phyloP scores from a whole-genome alignment of 257 asterid species.

The Solanum corneliomulleri region DNA sequence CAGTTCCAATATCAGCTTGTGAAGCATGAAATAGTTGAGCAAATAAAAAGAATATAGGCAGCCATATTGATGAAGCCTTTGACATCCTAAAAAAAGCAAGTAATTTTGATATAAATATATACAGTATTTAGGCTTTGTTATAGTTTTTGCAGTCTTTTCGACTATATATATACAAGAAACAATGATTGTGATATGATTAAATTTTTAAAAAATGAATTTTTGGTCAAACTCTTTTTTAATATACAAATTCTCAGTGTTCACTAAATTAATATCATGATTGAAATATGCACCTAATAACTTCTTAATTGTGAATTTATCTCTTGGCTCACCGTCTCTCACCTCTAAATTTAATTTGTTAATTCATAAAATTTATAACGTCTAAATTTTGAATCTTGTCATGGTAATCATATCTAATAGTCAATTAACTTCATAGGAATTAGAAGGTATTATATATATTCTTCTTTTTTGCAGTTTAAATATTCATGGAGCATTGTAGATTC shows the following conservation, averaged over 20 bases:
- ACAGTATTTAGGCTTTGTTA: background rate
- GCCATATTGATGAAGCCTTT: background rate
- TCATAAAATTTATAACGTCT: background rate
- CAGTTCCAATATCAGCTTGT: conserved; percentile 57
- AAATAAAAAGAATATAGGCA: conserved; percentile 9
- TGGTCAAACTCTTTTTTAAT: background rate
- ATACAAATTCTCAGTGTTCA: background rate
- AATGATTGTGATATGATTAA: background rate
- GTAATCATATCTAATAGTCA: background rate
- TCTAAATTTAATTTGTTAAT: background rate
- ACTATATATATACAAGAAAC: background rate
- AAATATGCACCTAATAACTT: background rate
- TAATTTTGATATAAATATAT: background rate
- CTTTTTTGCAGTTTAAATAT: background rate
- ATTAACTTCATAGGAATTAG: background rate
- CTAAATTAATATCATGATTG: background rate
- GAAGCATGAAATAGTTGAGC: background rate
- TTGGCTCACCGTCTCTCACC: too few relatives aligned
- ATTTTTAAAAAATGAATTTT: background rate
- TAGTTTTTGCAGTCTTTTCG: background rate
- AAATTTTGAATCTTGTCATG: background rate
- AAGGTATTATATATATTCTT: background rate
- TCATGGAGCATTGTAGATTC: background rate
- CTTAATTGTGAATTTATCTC: background rate
- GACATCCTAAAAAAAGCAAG: background rate